Base-by-base conservation (phyloP, 176 grass and related monocot genomes). In the Eleusine coracana region DNA sequence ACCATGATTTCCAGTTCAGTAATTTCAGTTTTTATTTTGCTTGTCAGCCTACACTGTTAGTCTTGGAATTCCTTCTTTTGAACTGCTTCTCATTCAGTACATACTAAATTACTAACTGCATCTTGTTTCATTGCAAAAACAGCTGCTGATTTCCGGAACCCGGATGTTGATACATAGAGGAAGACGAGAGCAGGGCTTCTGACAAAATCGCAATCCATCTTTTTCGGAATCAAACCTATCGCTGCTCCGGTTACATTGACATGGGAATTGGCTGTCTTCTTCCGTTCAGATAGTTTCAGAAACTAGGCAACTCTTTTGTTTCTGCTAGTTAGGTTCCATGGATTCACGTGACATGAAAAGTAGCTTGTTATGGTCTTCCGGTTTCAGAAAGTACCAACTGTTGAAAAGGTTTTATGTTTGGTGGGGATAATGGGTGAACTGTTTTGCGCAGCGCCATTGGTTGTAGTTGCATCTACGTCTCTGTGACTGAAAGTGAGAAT, bases 141-240 rank as follows among this genome's bases (percentile, higher is more conserved):
- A 49, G 45, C 13, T 73, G 25, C 45, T 17, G 25, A 29, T 7
- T 63, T 63, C 23, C 45, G 25, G 14, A 4, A 50, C 70, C 70
- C 70, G 28, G 25, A 50, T 50, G 44, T 72, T 29, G 70, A 72
- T 28, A 23, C 12, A 4, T 61, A 61, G n/a, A 61, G 21, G 58
- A 27, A 61, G 21, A 27, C 25, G 23, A 16, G 69, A 25, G 6
- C 14, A 31, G 44, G 25, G 15, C 23, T 17, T 50, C 44, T 50
- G 42, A 72, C 45, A 29, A 31, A 25, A 73, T 73, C 70, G 28
- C 70, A 73, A 51, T 50, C 49, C 23, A 73, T n/a, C 70, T 49
- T 14, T 15, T 50, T 15, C 16, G 14, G 17, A 52, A 52, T 52
- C 50, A 52, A 52, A 17, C 6, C 42, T 14, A 27, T 14, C n/a